Evolutionary conservation across 768 basidiomycete genomes (phyloP).

Genomic region (Amanita phalloides): DNA sequence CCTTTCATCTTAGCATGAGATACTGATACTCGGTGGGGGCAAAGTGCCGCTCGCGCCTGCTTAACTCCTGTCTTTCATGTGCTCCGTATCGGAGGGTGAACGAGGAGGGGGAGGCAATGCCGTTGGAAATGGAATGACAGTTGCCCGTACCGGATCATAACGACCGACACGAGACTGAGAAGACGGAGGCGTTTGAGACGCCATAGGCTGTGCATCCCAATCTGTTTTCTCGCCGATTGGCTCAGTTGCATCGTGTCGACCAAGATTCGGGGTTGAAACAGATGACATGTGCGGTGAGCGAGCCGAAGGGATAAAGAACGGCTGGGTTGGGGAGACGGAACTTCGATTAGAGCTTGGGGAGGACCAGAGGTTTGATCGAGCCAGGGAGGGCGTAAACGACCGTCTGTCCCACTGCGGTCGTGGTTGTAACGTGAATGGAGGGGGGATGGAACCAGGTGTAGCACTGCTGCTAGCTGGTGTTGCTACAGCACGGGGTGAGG

Average conservation of each 20-base stretch:
- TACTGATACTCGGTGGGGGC: background rate
- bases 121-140: slow-evolving; percentile 15
- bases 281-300: slow-evolving; percentile 8
- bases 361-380: slow-evolving; percentile 26
- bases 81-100: background rate
- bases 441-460: slow-evolving; percentile 23
- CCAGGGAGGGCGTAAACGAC: slow-evolving; percentile 24
- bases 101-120: background rate
- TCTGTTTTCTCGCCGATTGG: background rate
- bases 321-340: slow-evolving; percentile 14
- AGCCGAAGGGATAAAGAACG: background rate
- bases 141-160: slow-evolving; percentile 43
- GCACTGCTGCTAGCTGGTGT: slow-evolving; percentile 14
- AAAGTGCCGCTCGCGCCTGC: background rate
- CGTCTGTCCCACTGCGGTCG: slow-evolving; percentile 52
- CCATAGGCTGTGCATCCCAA: slow-evolving; percentile 8
- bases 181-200: slow-evolving; percentile 12
- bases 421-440: slow-evolving; percentile 61
- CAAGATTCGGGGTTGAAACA: background rate
- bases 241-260: background rate
- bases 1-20: background rate
- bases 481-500: slow-evolving; percentile 21
- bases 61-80: background rate
- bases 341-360: slow-evolving; percentile 19
- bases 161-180: slow-evolving; percentile 28